These are phyloP conservation scores for Mycoemilia scoparia DNA, from an alignment of 192 early-diverging fungal species.

Conservation along the genomic window DNA sequence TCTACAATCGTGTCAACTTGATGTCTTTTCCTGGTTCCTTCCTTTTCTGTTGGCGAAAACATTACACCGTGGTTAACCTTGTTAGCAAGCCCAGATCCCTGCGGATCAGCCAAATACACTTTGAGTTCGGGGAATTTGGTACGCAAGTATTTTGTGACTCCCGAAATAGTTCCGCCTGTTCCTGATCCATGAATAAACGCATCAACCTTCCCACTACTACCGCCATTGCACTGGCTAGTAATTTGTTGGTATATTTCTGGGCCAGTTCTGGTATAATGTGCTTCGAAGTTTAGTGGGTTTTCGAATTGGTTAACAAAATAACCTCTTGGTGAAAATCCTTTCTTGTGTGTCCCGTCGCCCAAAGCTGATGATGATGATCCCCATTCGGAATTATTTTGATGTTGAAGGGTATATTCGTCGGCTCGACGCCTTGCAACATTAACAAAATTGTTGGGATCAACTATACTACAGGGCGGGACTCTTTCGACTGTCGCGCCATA, in stretches of 20 bases:
- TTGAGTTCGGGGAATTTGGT: conserved; percentile 34
- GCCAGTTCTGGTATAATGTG: conserved; percentile 66
- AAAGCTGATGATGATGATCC: too few relatives aligned
- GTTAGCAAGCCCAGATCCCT: conserved; percentile 81
- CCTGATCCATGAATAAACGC: conserved; percentile 82
- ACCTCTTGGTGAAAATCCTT: conserved; percentile 15
- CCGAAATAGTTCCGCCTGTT: conserved; percentile 83
- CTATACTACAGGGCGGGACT: conserved; percentile 76
- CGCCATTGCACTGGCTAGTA: conserved; percentile 33
- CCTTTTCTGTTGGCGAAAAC: conserved; percentile 73
- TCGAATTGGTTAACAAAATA: conserved; percentile 94
- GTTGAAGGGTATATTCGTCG: conserved; percentile 37
- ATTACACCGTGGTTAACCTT: conserved; percentile 81
- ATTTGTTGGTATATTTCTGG: conserved; percentile 53
- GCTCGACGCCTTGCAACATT: conserved; percentile 69
- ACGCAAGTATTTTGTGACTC: conserved; percentile 78
- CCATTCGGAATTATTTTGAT: too few relatives aligned
- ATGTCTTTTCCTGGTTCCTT: conserved; percentile 76
- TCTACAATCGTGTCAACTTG: conserved; percentile 97
- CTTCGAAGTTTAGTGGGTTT: conserved; percentile 64
- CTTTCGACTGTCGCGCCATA: conserved; percentile 80
- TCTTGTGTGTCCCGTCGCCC: too few relatives aligned
- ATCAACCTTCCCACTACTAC: conserved; percentile 48
- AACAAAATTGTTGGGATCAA: conserved; percentile 82
- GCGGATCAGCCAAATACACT: conserved; percentile 74